These are phyloP conservation scores for Phytophthora cactorum DNA, from an alignment of 352 stramenopile species.

Conservation along the genomic window DNA sequence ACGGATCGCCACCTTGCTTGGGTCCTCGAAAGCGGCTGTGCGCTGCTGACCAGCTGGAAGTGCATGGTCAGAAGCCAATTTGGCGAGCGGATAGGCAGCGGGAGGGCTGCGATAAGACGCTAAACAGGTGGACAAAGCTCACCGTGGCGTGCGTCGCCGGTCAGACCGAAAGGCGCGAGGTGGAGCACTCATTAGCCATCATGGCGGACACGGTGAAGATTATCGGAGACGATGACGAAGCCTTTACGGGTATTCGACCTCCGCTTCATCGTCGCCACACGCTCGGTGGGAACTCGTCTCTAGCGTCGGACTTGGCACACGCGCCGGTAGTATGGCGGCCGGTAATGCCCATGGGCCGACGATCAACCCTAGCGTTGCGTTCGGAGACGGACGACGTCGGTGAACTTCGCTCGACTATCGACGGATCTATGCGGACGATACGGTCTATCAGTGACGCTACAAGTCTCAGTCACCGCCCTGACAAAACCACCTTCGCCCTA, in stretches of 20 bases:
- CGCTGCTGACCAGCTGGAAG: constrained; percentile 20
- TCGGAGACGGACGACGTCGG: constrained; percentile 16
- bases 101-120: constrained; percentile 36
- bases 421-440: constrained; percentile 29
- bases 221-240: constrained; percentile 23
- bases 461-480: constrained; percentile 2
- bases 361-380: constrained; percentile 25
- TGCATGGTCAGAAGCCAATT: constrained; percentile 24
- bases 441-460: constrained; percentile 30
- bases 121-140: constrained; percentile 25
- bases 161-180: constrained; percentile 13
- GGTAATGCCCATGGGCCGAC: constrained; percentile 34
- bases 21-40: constrained; percentile 27
- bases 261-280: constrained; percentile 27
- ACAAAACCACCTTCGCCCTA: constrained; percentile 26
- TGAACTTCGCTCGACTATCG: constrained; percentile 21
- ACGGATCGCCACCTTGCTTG: constrained; percentile 15
- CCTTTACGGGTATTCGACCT: constrained; percentile 15
- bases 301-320: constrained; percentile 16
- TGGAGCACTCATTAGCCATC: constrained; percentile 21
- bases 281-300: constrained; percentile 22
- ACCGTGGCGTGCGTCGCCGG: constrained; percentile 17
- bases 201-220: constrained; percentile 26
- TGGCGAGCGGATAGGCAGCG: constrained; percentile 31
- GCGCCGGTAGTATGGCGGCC: constrained; percentile 32